Base-by-base conservation (phyloP, 192 early-diverging fungal species). In the Coemansia sp. region DNA sequence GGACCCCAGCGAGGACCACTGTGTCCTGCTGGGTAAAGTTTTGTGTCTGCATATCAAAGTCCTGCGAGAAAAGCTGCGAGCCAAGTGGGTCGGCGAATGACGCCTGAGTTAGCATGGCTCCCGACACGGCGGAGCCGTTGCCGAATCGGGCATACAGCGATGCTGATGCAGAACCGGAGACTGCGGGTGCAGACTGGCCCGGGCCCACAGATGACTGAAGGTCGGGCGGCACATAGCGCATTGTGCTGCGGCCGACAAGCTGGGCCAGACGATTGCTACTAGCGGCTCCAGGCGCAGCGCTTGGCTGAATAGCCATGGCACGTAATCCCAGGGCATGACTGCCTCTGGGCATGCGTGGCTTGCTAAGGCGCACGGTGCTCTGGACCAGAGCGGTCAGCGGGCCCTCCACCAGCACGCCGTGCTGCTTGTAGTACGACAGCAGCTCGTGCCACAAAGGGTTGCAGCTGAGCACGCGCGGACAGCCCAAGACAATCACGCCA, bases 401-500 rank as follows among this genome's bases (percentile, higher is more conserved):
- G 12, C 97, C 97, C 66, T 99, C 97, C 3, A 98, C 94, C 39
- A 99, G 74, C 50, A 91, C 90, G 17, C 86, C 82, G 42, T 87
- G 81, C 61, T 89, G 90, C 73, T 96, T 98, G 84, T 89, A 99
- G 49, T 90, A 86, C 47, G 90, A 92, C 23, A 99, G 73, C 39
- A 99, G 80, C 77, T 99, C 93, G 66, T 98, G 93, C 97, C 97
- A 99, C 15, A 99, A 73, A 33, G 91, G 86, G 68, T 99, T 89
- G 66, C 90, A 90, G 58, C 91, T 90, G 9, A 99, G 78, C 42
- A 96, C 93, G 58, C 91, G 94, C 40, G 97, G 96, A 66, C 97
- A 97, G 47, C 96, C 95, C 9, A 97, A 82, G 27, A 98, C 85
- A 38, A 94, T 86, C n/a, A 96, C 60, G 43, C 95, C 95, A 67